These are phyloP conservation scores for Colletotrichum tofieldiae DNA, from an alignment of 2,329 filamentous ascomycete species.

Conservation along the genomic window DNA sequence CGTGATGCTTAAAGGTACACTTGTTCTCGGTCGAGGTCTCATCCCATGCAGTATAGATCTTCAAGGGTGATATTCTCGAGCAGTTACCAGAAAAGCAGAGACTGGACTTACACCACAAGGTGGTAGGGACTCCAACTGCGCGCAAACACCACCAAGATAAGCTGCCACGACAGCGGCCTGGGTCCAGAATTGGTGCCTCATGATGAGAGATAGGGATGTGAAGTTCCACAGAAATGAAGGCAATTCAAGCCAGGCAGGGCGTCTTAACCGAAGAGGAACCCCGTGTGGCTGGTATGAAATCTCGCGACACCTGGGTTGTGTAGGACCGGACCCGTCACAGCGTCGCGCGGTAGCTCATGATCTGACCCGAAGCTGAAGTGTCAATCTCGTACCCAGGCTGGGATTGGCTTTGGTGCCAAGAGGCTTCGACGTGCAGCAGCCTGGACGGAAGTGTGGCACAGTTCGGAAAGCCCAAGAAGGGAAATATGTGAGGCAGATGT, in stretches of 20 bases:
- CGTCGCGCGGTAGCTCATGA: conserved; percentile 36
- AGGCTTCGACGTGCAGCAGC: background rate
- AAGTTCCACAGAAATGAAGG: background rate
- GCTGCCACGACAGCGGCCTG: background rate
- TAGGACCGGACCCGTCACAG: conserved; percentile 36
- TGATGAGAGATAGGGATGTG: background rate
- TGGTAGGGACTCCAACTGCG: conserved; percentile 38
- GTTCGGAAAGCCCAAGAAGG: no score
- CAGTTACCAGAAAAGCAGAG: background rate
- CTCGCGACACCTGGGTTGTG: conserved; percentile 8
- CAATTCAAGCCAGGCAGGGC: background rate
- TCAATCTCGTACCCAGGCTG: background rate
- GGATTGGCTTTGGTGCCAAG: background rate
- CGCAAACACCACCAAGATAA: conserved; percentile 17
- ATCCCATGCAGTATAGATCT: background rate
- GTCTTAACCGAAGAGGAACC: background rate
- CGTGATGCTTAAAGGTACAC: background rate
- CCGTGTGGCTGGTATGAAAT: background rate
- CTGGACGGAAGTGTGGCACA: background rate
- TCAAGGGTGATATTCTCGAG: background rate
- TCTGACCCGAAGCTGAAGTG: conserved; percentile 18
- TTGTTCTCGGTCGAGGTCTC: background rate
- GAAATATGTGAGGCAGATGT: background rate
- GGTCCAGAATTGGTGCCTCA: conserved; percentile 25
- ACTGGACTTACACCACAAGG: conserved; percentile 42